Evolutionary conservation across 352 stramenopile genomes (phyloP).

Genomic region (Phytophthora quininea): DNA sequence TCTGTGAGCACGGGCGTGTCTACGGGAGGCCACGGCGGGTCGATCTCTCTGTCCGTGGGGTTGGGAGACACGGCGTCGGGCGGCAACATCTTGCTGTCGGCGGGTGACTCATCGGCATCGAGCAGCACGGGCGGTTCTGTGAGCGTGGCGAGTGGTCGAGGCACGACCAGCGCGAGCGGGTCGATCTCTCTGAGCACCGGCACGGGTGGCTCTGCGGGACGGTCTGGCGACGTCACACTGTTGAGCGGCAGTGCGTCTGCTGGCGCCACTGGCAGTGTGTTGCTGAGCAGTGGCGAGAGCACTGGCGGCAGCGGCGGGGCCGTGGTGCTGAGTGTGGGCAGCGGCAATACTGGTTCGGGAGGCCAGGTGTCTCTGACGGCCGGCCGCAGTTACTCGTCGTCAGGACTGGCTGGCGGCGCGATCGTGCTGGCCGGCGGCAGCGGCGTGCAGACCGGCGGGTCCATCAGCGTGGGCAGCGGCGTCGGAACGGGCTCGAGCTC

Average conservation of each 20-base stretch:
- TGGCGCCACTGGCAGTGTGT: background rate
- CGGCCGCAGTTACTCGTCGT: conserved; percentile 1
- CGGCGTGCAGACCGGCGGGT: background rate
- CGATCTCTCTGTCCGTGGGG: background rate
- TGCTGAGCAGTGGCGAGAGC: background rate
- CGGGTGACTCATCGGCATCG: background rate
- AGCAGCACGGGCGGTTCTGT: background rate
- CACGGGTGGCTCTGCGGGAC: background rate
- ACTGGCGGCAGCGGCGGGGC: conserved; percentile 11
- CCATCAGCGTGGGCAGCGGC: background rate
- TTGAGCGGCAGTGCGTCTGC: background rate
- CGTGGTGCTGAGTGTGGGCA: conserved; percentile 9
- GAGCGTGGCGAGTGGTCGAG: conserved; percentile 16
- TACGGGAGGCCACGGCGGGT: background rate
- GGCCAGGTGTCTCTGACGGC: conserved; percentile 5
- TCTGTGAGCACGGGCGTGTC: conserved; percentile 8
- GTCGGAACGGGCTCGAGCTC: conserved; percentile 1
- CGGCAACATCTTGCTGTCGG: background rate
- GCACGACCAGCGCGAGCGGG: conserved; percentile 15
- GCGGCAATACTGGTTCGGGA: conserved; percentile 2
- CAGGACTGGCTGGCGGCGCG: conserved; percentile 6
- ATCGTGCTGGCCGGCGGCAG: conserved; percentile 1
- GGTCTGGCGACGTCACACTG: background rate
- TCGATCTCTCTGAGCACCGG: conserved; percentile 14
- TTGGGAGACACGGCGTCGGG: background rate